Evolutionary conservation across 805 yeast genomes (phyloP).

Genomic region (Nakazawaea ernobii): DNA sequence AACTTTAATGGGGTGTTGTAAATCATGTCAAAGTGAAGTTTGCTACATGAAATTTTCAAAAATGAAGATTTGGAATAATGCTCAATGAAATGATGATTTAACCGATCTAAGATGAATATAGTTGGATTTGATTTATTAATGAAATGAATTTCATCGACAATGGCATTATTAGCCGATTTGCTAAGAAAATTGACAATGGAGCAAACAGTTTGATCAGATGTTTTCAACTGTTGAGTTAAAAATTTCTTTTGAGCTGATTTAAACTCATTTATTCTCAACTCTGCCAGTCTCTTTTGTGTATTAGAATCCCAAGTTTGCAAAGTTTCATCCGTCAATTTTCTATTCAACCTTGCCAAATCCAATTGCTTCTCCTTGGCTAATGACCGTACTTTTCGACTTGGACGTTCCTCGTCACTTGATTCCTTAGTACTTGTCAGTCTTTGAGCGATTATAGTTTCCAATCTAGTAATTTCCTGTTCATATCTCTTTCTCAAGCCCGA

Average conservation of each 20-base stretch:
- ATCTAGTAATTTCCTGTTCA: constrained; percentile 6
- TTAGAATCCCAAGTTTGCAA: not conserved
- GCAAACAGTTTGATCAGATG: not conserved
- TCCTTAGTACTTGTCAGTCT: not conserved
- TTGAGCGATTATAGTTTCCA: constrained; percentile 2
- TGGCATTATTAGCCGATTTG: not conserved
- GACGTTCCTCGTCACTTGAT: constrained; percentile 5
- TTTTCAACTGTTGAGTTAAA: not conserved
- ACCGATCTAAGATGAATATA: constrained; percentile 1
- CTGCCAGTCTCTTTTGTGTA: not conserved
- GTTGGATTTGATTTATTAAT: constrained; percentile 3
- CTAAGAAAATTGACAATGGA: constrained; percentile 8
- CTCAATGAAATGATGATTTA: constrained; percentile 6
- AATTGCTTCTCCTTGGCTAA: constrained; percentile 6
- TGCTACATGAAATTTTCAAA: constrained; percentile 4
- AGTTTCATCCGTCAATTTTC: not conserved
- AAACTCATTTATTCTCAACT: constrained; percentile 2
- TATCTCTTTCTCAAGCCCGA: constrained; percentile 7
- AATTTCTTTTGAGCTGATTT: constrained; percentile 4
- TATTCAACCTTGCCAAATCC: constrained; percentile 1
- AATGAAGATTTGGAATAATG: constrained; percentile 7
- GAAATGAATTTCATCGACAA: not conserved
- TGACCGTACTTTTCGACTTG: not conserved
- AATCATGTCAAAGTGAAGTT: constrained; percentile 1
- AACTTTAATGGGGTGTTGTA: constrained; percentile 7